These are phyloP conservation scores for Pleurotus tuber-regium DNA, from an alignment of 768 basidiomycete genomes.

Conservation along the genomic window DNA sequence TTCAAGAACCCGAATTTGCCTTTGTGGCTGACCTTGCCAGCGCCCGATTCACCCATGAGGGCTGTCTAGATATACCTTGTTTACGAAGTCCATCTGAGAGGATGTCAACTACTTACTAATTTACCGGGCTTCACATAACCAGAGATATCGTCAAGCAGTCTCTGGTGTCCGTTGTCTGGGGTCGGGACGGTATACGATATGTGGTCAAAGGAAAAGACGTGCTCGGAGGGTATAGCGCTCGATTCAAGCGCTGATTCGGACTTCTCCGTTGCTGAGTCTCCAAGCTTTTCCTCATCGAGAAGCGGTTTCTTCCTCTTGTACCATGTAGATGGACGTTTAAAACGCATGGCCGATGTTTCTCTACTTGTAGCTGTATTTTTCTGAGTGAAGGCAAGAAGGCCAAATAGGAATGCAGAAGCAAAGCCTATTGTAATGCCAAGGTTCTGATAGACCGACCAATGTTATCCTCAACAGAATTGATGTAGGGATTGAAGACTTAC, in stretches of 20 bases:
- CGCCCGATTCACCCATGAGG: constrained; percentile 51
- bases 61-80: too few species aligned
- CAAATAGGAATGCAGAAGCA: constrained; percentile 48
- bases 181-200: constrained; percentile 59
- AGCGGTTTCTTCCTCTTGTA: background rate
- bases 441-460: constrained; percentile 52
- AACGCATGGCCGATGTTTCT: constrained; percentile 48
- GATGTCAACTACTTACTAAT: too few species aligned
- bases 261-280: too few species aligned
- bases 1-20: constrained; percentile 52
- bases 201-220: constrained; percentile 70
- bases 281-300: constrained; percentile 4
- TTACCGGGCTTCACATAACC: constrained; percentile 71
- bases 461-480: background rate
- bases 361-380: constrained; percentile 38
- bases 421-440: constrained; percentile 71
- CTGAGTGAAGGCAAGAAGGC: constrained; percentile 62
- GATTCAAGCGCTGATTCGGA: background rate
- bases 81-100: too few species aligned
- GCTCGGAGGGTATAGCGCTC: constrained; percentile 27
- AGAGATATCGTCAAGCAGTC: constrained; percentile 55
- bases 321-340: constrained; percentile 32
- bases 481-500: constrained; percentile 9
- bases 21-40: constrained; percentile 38
- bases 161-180: constrained; percentile 30